A percentile compares a stretch with the other conserved stretches of the same genome.
These are phyloP conservation scores for Cordyceps tenuipes DNA, from an alignment of 2,329 filamentous ascomycete genomes.

Conservation along the genomic window DNA sequence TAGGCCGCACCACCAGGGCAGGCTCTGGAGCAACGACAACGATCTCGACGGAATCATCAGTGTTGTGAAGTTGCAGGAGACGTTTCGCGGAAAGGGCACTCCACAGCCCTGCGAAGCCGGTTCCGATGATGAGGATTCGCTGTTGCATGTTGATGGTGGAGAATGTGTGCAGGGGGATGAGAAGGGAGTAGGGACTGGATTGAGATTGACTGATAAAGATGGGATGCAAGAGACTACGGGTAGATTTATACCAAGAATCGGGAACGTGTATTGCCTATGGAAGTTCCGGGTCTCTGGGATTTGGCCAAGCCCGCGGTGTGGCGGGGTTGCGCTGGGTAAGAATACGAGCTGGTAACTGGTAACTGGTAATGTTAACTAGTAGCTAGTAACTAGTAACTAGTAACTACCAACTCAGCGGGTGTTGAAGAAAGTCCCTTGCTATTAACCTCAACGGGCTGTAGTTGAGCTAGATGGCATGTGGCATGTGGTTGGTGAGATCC, in stretches of 20 bases:
- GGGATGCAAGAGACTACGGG: background rate
- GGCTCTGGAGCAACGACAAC: constrained; percentile 25
- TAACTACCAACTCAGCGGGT: no score
- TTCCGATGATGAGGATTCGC: constrained; percentile 20
- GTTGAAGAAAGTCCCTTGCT: no score
- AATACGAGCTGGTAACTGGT: no score
- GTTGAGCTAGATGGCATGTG: no score
- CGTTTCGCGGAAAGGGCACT: constrained; percentile 28
- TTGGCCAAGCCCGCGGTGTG: no score
- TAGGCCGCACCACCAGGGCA: constrained; percentile 23
- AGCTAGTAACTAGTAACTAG: no score
- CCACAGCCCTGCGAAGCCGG: constrained; percentile 30
- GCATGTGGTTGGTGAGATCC: no score
- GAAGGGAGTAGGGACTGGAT: no score
- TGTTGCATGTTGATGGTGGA: background rate
- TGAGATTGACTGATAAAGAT: no score
- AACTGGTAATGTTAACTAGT: no score
- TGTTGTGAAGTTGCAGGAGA: constrained; percentile 19
- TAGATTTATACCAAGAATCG: background rate
- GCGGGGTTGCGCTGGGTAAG: no score
- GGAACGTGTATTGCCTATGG: background rate
- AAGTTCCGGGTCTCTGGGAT: background rate
- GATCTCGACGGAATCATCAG: constrained; percentile 20
- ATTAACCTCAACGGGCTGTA: no score
- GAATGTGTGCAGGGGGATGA: background rate